phyloP scores from a whole-genome alignment of 208 protist genomes.

The Porcisia deanei region DNA sequence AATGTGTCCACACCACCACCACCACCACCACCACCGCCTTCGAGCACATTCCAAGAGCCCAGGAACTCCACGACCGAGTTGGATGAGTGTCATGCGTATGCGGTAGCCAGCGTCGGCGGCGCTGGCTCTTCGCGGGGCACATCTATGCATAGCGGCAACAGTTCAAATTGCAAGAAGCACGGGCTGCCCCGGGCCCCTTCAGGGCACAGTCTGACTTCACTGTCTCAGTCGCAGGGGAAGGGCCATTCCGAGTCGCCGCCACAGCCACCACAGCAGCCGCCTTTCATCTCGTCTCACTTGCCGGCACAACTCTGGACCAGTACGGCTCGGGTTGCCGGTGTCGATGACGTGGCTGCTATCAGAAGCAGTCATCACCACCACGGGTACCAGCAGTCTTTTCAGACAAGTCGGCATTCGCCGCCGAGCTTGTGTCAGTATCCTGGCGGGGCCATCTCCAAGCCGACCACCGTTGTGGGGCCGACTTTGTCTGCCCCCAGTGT shows the following conservation, averaged over 20 bases:
- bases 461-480: not conserved
- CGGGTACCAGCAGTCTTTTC: not conserved
- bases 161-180: not conserved
- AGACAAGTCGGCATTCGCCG: not conserved
- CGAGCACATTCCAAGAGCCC: slow-evolving; percentile 1
- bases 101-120: not conserved
- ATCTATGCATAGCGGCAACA: not conserved
- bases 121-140: not conserved
- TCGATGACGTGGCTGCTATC: not conserved
- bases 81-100: not conserved
- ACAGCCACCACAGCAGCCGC: not conserved
- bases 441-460: not conserved
- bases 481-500: not conserved
- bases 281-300: not conserved
- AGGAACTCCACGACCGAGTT: not conserved
- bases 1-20: not conserved
- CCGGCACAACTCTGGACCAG: not conserved
- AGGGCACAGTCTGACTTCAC: not conserved
- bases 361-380: not conserved
- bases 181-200: not conserved
- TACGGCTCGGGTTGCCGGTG: not conserved
- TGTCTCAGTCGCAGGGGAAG: not conserved
- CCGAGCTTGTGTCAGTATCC: not conserved
- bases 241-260: not conserved
- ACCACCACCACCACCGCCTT: not conserved